Evolutionary conservation across 805 yeast species (phyloP).

Genomic region (Lachancea cidri): DNA sequence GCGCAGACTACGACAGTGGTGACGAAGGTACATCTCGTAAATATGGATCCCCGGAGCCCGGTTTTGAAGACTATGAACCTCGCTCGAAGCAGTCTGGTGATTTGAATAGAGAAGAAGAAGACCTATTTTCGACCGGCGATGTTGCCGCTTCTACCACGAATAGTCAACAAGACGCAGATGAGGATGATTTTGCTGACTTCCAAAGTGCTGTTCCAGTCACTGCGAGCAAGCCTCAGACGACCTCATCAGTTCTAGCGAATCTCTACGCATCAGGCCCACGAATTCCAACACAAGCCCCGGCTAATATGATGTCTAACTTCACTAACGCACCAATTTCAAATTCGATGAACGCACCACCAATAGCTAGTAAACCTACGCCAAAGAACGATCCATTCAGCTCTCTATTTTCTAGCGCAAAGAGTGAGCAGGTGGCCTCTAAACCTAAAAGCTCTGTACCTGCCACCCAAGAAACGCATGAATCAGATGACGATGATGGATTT

Average conservation of each 20-base stretch:
- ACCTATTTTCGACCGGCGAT: conserved; percentile 14
- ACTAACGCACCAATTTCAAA: conserved; percentile 11
- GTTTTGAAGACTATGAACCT: neutral
- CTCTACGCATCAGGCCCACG: conserved; percentile 1
- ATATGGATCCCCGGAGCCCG: neutral
- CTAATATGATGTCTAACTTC: conserved; percentile 14
- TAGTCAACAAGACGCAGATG: conserved; percentile 44
- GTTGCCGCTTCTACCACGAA: conserved; percentile 31
- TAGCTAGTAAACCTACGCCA: conserved; percentile 35
- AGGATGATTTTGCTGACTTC: conserved; percentile 78
- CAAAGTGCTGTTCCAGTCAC: conserved; percentile 57
- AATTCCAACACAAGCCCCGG: conserved; percentile 14
- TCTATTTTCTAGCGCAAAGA: conserved; percentile 60
- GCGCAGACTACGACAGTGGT: conserved; percentile 41
- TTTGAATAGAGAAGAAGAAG: neutral
- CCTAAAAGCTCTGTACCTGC: neutral
- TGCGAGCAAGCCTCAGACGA: conserved; percentile 23
- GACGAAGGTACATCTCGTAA: conserved; percentile 38
- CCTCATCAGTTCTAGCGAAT: conserved; percentile 3
- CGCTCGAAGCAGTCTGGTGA: too few relatives aligned
- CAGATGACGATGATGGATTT: conserved; percentile 31
- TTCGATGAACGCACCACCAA: conserved; percentile 30
- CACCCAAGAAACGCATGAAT: neutral
- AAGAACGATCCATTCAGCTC: conserved; percentile 69
- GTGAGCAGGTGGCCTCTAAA: conserved; percentile 14